Evolutionary conservation across 1,139 yeast species (phyloP), one percentile per base, ranked within the genome.

Genomic region (Yarrowia galli): DNA sequence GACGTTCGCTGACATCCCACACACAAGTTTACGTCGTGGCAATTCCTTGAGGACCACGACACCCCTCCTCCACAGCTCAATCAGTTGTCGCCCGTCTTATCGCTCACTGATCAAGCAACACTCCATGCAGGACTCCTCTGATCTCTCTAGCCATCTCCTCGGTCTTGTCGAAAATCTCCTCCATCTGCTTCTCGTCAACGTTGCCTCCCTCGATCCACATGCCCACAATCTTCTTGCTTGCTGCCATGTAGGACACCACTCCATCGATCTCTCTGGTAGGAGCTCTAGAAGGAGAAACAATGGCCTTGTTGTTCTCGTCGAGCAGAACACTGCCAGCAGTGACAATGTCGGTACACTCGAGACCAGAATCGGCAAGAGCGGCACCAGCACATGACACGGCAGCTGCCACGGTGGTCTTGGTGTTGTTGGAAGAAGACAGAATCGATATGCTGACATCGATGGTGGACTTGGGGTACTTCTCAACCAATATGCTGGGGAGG

Each of bases 381-480:
- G 91, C 76, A 9, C 91, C 84, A 2, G 89, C 82, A 67, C 89
- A 85, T 71, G 88, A 88, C 16, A 86, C 78, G 10, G 81, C 79
- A 12, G 80, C 79, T 0, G 81, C 76, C 25, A 76, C 71, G 49
- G 78, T 71, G 13, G 81, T 73, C 69, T 81, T 79, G 65, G 70
- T 65, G 32, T 80, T 78, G 15, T 74, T 71, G 16, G 79, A 71
- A 54, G 83, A 83, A 12, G 89, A 82, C 22, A 92, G 80, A 2
- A 92, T 80, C 54, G 89, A 86, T n/a, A 93, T 82, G 73, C 88
- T 89, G 28, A 95, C 82, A 74, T 89, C 96, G 68, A 95, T 91
- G 28, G 93, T 87, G 12, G 97, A 90, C 77, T 95, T 95, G 7
- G 98, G 98, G 76, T 93, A 93, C 70, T 88, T 86, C 20, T 86